A percentile compares a stretch with the other conserved stretches of the same genome.
phyloP scores from a whole-genome alignment of 148 eudicot genomes.

The Drosera capensis region DNA sequence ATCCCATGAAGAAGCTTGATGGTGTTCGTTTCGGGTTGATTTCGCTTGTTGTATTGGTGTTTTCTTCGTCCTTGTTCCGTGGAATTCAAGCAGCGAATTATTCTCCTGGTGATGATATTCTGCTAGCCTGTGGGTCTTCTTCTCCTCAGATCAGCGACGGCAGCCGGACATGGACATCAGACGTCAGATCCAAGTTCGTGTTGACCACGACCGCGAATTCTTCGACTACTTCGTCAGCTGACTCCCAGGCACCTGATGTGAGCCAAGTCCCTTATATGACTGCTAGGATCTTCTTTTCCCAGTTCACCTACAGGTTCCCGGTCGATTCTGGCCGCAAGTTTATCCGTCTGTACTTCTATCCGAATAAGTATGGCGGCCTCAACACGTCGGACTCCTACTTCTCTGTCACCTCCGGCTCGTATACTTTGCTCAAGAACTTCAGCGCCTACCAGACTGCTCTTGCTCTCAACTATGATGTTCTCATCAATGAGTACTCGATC shows the following conservation, averaged over 20 bases:
- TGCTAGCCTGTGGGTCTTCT: constrained; percentile 61
- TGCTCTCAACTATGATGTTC: constrained; percentile 2
- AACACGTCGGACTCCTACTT: constrained; percentile 7
- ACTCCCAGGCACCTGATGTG: constrained; percentile 11
- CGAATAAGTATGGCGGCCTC: constrained; percentile 1
- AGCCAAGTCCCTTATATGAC: constrained; percentile 6
- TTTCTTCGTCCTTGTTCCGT: constrained; percentile 11
- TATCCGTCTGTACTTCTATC: constrained; percentile 14
- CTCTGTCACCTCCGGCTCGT: constrained; percentile 2
- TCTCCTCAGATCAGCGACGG: constrained; percentile 32
- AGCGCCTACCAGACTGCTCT: constrained; percentile 6
- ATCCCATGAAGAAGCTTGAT: constrained; percentile 26
- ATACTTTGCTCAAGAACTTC: constrained; percentile 11
- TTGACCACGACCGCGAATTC: constrained; percentile 1
- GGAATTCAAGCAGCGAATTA: constrained; percentile 37
- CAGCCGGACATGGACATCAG: constrained; percentile 42
- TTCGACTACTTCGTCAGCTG: constrained; percentile 22
- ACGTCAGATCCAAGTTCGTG: constrained; percentile 30
- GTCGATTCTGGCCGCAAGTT: constrained; percentile 10
- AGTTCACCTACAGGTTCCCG: constrained; percentile 12
- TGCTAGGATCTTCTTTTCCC: constrained; percentile 12
- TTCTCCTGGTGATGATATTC: constrained; percentile 40
- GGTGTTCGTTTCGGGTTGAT: constrained; percentile 6
- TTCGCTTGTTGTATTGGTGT: constrained; percentile 13
- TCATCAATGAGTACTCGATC: constrained; percentile 7